Base-by-base conservation (phyloP, 2,329 filamentous ascomycete species). In the Juglanconis oblonga region DNA sequence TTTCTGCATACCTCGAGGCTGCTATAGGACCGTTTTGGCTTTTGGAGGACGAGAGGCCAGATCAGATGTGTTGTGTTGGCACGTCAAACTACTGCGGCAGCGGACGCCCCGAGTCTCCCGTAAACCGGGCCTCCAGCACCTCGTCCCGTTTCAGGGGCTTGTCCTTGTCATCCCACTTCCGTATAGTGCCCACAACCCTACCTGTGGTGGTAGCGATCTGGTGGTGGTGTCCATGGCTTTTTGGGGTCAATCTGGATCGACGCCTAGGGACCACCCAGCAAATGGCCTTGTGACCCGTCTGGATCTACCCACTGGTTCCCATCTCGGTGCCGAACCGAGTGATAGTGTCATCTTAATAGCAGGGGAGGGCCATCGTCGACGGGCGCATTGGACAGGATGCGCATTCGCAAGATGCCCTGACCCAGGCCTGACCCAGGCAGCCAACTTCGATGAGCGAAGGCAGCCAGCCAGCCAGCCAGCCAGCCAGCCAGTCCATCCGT, bases 111-210 rank as follows among this genome's bases (percentile, higher is more conserved):
- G 47, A 24, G 10, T 52, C 35, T 55, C 45, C 47, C 35, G 54
- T 32, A 50, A 33, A 53, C 36, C 29, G 24, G 35, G 45, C 33
- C 50, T 32, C 17, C 45, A 29, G 11, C 35, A 17, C 31, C 13
- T 31, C 13, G 36, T 33, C 44, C 40, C 51, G 45, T 58, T 58
- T 58, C 51, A 58, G 55, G 55, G 59, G 59, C 42, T 49, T 51
- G 40, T 60, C 49, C 58, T 35, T 60, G 58, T 52, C 48, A 31
- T 44, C 36, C 32, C 52, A 59, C 52, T 47, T 47, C 5, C 2
- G 44, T 24, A 10, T 24, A 47, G 52, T 33, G 35, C 44, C 31
- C 17, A 17, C 17, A 17, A 17, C 17, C 17, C 17, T 17, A 17
- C 17, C 17, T 17, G 17, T 17, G 17, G 17, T 17, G 17, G 17